Base-by-base conservation (phyloP, 306 rosid genomes). In the Inga laurina region DNA sequence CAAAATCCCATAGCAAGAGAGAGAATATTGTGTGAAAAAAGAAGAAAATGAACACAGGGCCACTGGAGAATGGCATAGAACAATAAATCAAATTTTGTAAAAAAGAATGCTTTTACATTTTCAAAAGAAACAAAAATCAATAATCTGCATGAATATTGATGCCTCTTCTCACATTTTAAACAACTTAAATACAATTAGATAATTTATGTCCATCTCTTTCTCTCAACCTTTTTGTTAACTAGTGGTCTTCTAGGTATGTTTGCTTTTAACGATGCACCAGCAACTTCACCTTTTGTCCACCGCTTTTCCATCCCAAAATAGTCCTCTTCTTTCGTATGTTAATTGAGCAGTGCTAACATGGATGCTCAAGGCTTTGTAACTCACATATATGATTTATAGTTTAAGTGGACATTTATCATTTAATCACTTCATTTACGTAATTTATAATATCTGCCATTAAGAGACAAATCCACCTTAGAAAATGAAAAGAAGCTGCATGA, bases 1-100 rank as follows among this genome's bases (percentile, higher is more conserved):
- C 61, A 83, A 39, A 39, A 87, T 73, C 21, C 7, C 67, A 64
- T 48, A 72, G n/a, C 16, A 45, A 77, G 18, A 80, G 49, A 24
- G 81, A 79, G 64, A 80, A 77, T 27, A 34, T 14, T 16, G 75
- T 74, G 62, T 32, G 35, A 14, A 62, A 35, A 35, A 72, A n/a
- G 16, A 85, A 9, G 69, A 72, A 74, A 59, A 77, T 13, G 59
- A 35, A 64, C 65, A n/a, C 76, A 79, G 39, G 66, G 44, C 72
- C 44, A 52, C 71, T 41, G 70, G 10, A 61, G 45, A 83, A 76
- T 76, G 76, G 64, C 79, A 57, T 61, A 74, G 32, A 59, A 30
- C 34, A 37, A 41, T 41, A 61, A 39, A 16, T 62, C 65, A 76
- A 62, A 32, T 76, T 76, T 49, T 49, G 54, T 49, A 3, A 14